A percentile compares a stretch with the other conserved stretches of the same genome.
Evolutionary conservation across 805 yeast genomes (phyloP).

Genomic region (Starmerella bombi): DNA sequence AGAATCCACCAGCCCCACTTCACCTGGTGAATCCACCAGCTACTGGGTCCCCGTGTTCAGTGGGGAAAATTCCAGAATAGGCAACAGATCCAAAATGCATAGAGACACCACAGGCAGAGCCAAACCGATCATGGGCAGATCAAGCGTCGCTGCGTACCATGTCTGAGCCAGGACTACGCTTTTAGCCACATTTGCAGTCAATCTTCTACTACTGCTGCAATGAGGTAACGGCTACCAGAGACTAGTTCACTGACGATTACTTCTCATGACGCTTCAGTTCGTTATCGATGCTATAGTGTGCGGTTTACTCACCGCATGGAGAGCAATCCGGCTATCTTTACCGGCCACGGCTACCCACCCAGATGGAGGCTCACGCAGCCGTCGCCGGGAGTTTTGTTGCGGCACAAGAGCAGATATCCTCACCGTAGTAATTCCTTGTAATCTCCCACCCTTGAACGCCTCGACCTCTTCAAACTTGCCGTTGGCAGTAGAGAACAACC

Average conservation of each 20-base stretch:
- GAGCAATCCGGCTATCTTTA: constrained; percentile 41
- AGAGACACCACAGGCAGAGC: no score
- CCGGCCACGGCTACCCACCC: constrained; percentile 37
- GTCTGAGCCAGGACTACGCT: background rate
- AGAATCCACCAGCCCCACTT: background rate
- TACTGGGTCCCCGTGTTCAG: background rate
- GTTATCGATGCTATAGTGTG: background rate
- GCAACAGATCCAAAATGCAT: no score
- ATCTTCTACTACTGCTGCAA: no score
- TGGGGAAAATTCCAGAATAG: no score
- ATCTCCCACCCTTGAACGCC: constrained; percentile 24
- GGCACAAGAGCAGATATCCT: background rate
- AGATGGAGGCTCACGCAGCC: constrained; percentile 15
- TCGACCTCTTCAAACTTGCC: constrained; percentile 24
- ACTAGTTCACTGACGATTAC: no score
- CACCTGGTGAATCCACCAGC: background rate
- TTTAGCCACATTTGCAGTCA: no score
- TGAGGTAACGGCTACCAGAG: no score
- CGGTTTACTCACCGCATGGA: constrained; percentile 26
- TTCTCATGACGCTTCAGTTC: no score
- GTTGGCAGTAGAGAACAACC: constrained; percentile 22
- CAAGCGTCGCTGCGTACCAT: constrained; percentile 12
- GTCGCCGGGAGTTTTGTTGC: constrained; percentile 2
- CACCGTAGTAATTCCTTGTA: constrained; percentile 23
- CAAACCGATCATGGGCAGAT: constrained; percentile 7